Evolutionary conservation across 2,329 filamentous ascomycete species (phyloP).

Genomic region (Hortaea sp.): DNA sequence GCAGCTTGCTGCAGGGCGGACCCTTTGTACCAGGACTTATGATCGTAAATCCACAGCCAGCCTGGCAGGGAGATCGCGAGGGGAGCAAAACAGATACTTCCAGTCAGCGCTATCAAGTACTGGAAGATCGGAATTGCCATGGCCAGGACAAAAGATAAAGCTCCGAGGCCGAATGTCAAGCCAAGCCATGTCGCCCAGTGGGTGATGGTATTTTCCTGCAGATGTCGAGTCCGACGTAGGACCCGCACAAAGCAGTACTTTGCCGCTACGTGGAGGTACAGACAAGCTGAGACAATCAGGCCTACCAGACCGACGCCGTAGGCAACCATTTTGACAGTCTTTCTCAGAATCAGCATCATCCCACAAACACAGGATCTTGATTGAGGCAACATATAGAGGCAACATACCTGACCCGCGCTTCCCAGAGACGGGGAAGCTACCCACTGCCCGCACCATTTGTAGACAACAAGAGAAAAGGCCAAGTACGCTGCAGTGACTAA

Average conservation of each 20-base stretch:
- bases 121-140: constrained; percentile 48
- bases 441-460: constrained; percentile 52
- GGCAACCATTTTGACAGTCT: constrained; percentile 48
- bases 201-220: constrained; percentile 41
- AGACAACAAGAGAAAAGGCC: constrained; percentile 50
- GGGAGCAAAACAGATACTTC: constrained; percentile 42
- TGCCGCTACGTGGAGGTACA: constrained; percentile 41
- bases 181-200: constrained; percentile 46
- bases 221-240: constrained; percentile 40
- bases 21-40: constrained; percentile 32
- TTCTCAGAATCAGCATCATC: no score
- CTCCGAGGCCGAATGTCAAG: constrained; percentile 33
- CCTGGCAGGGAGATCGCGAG: constrained; percentile 40
- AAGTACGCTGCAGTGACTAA: constrained; percentile 49
- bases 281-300: constrained; percentile 40
- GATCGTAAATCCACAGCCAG: constrained; percentile 43
- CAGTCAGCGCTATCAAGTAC: constrained; percentile 40
- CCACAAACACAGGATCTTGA: neutral
- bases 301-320: constrained; percentile 51
- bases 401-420: constrained; percentile 39
- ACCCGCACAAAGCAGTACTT: constrained; percentile 50
- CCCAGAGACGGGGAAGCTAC: constrained; percentile 54
- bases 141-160: constrained; percentile 42
- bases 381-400: neutral
- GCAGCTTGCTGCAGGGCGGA: constrained; percentile 24